Evolutionary conservation across 2,329 filamentous ascomycete species (phyloP).

Genomic region (Periconia digitata): DNA sequence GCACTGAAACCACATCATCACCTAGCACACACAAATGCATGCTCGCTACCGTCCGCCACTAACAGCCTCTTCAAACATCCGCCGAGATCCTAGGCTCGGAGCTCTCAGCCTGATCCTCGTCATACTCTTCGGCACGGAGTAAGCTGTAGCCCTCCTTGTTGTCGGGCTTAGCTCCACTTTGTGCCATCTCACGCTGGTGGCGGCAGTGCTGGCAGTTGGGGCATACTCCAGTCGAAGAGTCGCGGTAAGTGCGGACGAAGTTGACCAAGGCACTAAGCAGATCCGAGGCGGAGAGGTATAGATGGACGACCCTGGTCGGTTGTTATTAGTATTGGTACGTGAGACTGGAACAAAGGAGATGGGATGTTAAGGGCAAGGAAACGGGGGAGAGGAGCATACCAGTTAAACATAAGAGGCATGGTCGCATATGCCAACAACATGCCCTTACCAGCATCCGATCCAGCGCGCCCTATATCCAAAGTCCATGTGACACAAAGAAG

Average conservation of each 20-base stretch:
- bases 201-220: neutral
- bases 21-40: no score
- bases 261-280: neutral
- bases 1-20: no score
- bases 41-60: no score
- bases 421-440: neutral
- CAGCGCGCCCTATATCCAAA: neutral
- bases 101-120: neutral
- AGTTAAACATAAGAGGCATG: neutral
- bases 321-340: neutral
- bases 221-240: neutral
- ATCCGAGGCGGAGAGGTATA: neutral
- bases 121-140: neutral
- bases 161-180: neutral
- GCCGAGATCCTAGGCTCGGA: neutral
- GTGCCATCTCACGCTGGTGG: neutral
- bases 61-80: no score
- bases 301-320: neutral
- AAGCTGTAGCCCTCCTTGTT: neutral
- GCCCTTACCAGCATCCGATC: neutral
- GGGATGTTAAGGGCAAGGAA: neutral
- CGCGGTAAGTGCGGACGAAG: neutral
- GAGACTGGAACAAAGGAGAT: neutral
- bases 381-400: neutral
- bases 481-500: neutral